A percentile compares a stretch with the other conserved stretches of the same genome.
These are phyloP conservation scores for Trichosporon faecale DNA, from an alignment of 1,284 basidiomycete species.

Conservation along the genomic window DNA sequence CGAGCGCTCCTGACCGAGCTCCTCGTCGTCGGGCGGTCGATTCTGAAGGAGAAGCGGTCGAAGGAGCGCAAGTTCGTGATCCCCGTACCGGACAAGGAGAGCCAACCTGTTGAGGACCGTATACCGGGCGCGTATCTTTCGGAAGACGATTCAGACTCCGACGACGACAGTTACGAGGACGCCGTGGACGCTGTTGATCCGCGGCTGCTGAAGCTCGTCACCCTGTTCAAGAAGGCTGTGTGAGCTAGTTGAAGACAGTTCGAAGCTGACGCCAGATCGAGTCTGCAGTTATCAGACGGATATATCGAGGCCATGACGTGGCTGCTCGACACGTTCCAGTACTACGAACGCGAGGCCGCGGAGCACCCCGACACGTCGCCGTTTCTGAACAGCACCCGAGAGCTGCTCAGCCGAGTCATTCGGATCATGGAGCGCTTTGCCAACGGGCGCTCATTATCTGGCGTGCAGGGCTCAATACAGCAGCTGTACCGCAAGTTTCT, in stretches of 20 bases:
- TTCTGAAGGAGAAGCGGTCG: conserved; percentile 1
- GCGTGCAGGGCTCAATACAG: conserved; percentile 16
- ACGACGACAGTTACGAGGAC: conserved; percentile 12
- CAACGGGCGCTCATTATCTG: conserved; percentile 10
- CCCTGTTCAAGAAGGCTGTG: conserved; percentile 56
- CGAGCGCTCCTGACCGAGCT: conserved; percentile 9
- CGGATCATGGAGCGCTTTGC: conserved; percentile 20
- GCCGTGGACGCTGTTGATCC: conserved; percentile 53
- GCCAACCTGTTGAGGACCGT: conserved; percentile 15
- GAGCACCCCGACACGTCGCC: background rate
- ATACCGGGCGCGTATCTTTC: conserved; percentile 43
- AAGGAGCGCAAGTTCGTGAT: background rate
- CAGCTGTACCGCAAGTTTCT: conserved; percentile 17
- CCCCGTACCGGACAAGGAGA: conserved; percentile 8
- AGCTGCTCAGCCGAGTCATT: conserved; percentile 12
- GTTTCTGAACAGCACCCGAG: conserved; percentile 50
- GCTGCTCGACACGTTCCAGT: conserved; percentile 21
- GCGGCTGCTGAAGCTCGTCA: background rate
- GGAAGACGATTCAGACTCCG: conserved; percentile 10
- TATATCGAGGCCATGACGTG: conserved; percentile 19
- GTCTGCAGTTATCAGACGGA: conserved; percentile 14
- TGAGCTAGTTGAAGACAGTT: background rate
- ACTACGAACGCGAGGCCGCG: conserved; percentile 31
- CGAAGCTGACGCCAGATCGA: background rate
- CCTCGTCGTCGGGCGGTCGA: background rate